These are phyloP conservation scores for Metschnikowia proteae DNA, from an alignment of 805 yeast species.

Conservation along the genomic window DNA sequence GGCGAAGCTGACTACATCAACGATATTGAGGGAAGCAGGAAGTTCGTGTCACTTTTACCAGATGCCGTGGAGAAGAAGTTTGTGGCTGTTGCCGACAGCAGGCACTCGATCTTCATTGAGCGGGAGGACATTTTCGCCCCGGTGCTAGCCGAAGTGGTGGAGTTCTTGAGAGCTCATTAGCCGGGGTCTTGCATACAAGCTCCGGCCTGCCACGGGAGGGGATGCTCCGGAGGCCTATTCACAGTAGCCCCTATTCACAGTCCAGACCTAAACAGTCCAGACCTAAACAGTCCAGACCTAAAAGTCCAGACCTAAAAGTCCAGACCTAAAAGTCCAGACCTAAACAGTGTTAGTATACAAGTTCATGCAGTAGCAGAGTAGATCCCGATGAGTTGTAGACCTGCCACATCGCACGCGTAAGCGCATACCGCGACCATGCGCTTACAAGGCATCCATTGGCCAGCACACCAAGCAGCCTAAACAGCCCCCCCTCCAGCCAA, in stretches of 20 bases:
- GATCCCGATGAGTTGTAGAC: no score
- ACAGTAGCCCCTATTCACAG: no score
- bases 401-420: neutral
- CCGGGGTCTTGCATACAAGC: no score
- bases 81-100: constrained; percentile 30
- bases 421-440: constrained; percentile 1
- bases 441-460: neutral
- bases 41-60: constrained; percentile 36
- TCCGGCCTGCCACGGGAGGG: no score
- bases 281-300: no score
- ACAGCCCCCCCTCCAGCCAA: neutral
- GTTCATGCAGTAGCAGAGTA: no score
- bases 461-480: neutral
- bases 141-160: constrained; percentile 35
- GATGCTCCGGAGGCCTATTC: no score
- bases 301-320: no score
- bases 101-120: constrained; percentile 48
- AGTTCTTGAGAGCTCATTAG: constrained; percentile 24
- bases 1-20: constrained; percentile 64
- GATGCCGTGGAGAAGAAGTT: constrained; percentile 32
- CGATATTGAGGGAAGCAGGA: constrained; percentile 44
- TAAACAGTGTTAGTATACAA: no score
- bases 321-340: no score
- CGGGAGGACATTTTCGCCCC: constrained; percentile 35
- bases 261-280: no score